Percentiles rank a stretch among this genome's conserved stretches.
Evolutionary conservation across 2,329 filamentous ascomycete species (phyloP).

Genomic region (Stachybotrys echinatus): DNA sequence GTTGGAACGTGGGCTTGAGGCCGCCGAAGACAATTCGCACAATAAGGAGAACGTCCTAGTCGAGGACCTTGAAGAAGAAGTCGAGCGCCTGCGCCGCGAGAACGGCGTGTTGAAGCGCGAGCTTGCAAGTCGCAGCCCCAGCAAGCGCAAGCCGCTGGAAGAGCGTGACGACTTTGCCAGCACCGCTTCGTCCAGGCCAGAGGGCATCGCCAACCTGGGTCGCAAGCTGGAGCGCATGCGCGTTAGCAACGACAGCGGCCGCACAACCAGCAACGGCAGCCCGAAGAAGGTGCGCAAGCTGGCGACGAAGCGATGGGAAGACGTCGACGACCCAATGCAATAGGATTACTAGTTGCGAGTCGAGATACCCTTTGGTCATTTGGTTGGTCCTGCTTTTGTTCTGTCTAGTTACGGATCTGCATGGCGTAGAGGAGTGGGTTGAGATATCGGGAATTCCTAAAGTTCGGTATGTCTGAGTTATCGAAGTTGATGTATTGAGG

Average conservation of each 20-base stretch:
- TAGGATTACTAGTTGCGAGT: neutral
- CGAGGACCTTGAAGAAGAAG: constrained; percentile 65
- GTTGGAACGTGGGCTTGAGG: constrained; percentile 44
- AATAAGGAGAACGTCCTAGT: constrained; percentile 58
- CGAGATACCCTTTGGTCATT: neutral
- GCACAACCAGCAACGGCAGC: constrained; percentile 28
- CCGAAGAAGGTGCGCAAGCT: constrained; percentile 51
- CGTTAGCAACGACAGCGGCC: constrained; percentile 32
- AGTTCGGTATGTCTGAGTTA: too few relatives aligned
- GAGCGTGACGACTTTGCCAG: constrained; percentile 44
- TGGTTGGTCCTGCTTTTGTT: neutral
- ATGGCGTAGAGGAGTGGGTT: neutral
- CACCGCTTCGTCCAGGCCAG: constrained; percentile 6
- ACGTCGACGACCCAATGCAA: constrained; percentile 25
- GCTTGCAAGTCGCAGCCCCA: constrained; percentile 57
- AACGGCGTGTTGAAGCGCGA: constrained; percentile 62
- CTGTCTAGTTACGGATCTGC: neutral
- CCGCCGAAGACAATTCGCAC: constrained; percentile 39
- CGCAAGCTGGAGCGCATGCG: constrained; percentile 46
- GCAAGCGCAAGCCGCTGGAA: constrained; percentile 49
- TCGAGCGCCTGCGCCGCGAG: constrained; percentile 62
- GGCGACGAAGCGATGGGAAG: constrained; percentile 43
- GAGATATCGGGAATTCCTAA: too few relatives aligned
- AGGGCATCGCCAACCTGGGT: constrained; percentile 32
- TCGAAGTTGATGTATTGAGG: too few relatives aligned